Conservation (phyloP, 116 monocot species). For the Cymodocea nodosa region DNA sequence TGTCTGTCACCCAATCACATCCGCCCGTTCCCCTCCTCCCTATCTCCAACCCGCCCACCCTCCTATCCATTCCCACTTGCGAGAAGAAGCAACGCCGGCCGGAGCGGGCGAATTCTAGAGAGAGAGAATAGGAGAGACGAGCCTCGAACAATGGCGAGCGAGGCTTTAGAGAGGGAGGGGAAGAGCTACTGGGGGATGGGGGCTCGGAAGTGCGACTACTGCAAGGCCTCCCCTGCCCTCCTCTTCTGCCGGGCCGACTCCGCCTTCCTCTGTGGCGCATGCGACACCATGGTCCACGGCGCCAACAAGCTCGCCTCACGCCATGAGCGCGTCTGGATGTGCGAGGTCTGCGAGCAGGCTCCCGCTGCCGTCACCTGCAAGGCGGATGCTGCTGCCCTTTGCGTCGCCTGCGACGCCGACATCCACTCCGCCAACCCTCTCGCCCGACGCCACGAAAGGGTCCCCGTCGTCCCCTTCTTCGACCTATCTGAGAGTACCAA, state of each 20-base stretch:
- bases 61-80: no score
- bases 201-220: constrained; percentile 28
- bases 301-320: constrained; percentile 42
- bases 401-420: constrained; percentile 65
- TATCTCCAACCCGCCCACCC: background rate
- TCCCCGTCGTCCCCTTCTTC: constrained; percentile 53
- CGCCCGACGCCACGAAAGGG: constrained; percentile 65
- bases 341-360: constrained; percentile 81
- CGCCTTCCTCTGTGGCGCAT: constrained; percentile 56
- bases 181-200: constrained; percentile 35
- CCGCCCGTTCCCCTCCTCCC: background rate
- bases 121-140: background rate
- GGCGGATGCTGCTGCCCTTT: constrained; percentile 77
- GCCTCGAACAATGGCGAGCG: background rate
- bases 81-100: no score
- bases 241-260: constrained; percentile 63
- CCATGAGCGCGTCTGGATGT: constrained; percentile 68
- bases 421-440: constrained; percentile 83
- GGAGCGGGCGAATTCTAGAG: background rate
- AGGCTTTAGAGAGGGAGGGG: constrained; percentile 11
- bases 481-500: constrained; percentile 8
- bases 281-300: constrained; percentile 45
- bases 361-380: constrained; percentile 76
- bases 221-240: constrained; percentile 28
- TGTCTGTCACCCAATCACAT: no score